Evolutionary conservation across 2,329 filamentous ascomycete genomes (phyloP).

Genomic region (Cucurbitaria berberidis): DNA sequence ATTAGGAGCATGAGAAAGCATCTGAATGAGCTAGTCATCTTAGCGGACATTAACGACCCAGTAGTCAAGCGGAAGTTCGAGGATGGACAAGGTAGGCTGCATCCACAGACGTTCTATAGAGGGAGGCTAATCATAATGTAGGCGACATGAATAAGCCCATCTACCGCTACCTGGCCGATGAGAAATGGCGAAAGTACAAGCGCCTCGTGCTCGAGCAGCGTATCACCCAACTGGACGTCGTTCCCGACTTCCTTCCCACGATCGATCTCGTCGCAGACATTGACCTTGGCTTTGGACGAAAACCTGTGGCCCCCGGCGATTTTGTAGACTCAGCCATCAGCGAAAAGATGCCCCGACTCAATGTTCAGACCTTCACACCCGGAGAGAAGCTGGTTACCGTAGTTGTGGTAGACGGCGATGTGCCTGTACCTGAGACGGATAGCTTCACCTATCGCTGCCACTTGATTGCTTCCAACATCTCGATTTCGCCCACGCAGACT

Average conservation of each 20-base stretch:
- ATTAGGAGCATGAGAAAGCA: constrained; percentile 73
- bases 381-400: constrained; percentile 84
- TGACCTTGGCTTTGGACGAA: constrained; percentile 76
- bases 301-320: constrained; percentile 74
- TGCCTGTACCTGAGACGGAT: constrained; percentile 78
- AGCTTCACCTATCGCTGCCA: constrained; percentile 82
- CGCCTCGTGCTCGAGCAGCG: constrained; percentile 82
- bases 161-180: constrained; percentile 86
- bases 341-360: constrained; percentile 75
- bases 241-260: constrained; percentile 84
- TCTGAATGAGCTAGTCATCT: constrained; percentile 81
- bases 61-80: constrained; percentile 92
- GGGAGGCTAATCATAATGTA: constrained; percentile 48
- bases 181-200: constrained; percentile 86
- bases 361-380: constrained; percentile 82
- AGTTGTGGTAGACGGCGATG: constrained; percentile 86
- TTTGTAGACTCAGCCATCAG: constrained; percentile 77
- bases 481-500: constrained; percentile 62
- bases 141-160: constrained; percentile 96
- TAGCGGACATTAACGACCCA: constrained; percentile 94
- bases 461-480: constrained; percentile 79
- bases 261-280: constrained; percentile 82
- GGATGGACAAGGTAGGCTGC: constrained; percentile 78
- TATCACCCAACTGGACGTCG: constrained; percentile 82
- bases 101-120: background rate